Conservation (phyloP, 2,329 filamentous ascomycete species). For the Sclerotinia glacialis region DNA sequence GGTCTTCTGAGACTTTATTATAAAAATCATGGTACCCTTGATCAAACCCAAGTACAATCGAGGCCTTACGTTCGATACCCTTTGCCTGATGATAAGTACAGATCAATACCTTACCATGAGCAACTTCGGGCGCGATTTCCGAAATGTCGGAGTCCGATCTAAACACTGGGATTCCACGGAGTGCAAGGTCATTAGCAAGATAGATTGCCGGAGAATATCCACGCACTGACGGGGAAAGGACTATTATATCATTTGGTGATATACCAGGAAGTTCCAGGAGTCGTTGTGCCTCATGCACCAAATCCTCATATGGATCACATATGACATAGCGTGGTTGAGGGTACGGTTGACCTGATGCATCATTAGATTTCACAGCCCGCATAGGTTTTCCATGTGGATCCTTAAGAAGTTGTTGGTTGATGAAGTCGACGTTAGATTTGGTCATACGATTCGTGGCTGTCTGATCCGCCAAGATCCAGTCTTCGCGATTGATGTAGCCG, state of each 20-base stretch:
- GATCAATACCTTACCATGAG: slow-evolving; percentile 11
- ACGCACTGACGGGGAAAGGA: slow-evolving; percentile 17
- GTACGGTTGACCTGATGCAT: slow-evolving; percentile 7
- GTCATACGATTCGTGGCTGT: slow-evolving; percentile 19
- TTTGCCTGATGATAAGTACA: slow-evolving; percentile 19
- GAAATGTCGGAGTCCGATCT: slow-evolving; percentile 19
- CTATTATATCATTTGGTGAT: slow-evolving; percentile 8
- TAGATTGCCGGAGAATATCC: not conserved
- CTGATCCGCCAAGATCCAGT: slow-evolving; percentile 12
- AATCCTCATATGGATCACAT: slow-evolving; percentile 7
- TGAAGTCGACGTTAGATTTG: slow-evolving; percentile 16
- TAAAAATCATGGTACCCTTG: slow-evolving; percentile 5
- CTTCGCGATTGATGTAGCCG: slow-evolving; percentile 13
- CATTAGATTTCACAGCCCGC: slow-evolving; percentile 11
- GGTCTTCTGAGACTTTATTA: not conserved
- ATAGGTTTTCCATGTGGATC: slow-evolving; percentile 4
- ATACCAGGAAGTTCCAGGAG: slow-evolving; percentile 8
- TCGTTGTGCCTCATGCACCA: slow-evolving; percentile 8
- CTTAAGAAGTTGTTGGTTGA: slow-evolving; percentile 15
- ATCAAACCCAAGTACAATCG: slow-evolving; percentile 12
- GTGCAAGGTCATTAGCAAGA: slow-evolving; percentile 17
- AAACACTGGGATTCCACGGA: slow-evolving; percentile 9
- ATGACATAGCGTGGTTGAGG: slow-evolving; percentile 18
- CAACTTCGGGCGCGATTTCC: slow-evolving; percentile 11
- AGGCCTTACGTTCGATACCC: slow-evolving; percentile 15